Evolutionary conservation across 768 basidiomycete species (phyloP).

Genomic region (Mycena sanguinolenta): DNA sequence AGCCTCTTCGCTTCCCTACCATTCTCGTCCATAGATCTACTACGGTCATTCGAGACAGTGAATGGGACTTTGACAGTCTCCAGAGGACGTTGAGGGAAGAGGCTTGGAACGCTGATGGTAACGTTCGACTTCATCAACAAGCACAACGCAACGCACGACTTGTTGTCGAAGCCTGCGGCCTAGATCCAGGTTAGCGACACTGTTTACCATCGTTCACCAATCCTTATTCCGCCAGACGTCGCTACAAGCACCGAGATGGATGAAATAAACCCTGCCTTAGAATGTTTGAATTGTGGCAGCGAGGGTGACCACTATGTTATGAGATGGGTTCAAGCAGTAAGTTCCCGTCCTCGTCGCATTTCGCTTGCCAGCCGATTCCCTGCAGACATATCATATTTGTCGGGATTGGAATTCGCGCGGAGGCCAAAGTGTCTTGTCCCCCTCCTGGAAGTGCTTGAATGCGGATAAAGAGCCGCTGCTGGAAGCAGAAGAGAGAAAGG

Average conservation of each 20-base stretch:
- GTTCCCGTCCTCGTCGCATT: background rate
- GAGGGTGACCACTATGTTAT: constrained; percentile 4
- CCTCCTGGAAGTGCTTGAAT: constrained; percentile 23
- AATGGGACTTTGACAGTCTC: background rate
- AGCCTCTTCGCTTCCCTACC: constrained; percentile 14
- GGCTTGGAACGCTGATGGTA: constrained; percentile 10
- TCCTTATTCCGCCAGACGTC: constrained; percentile 1
- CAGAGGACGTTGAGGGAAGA: background rate
- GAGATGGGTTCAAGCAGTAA: constrained; percentile 22
- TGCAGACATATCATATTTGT: constrained; percentile 14
- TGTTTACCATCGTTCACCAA: background rate
- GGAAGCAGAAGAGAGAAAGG: constrained; percentile 6
- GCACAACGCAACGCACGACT: constrained; percentile 3
- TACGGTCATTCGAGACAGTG: background rate
- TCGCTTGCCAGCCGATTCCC: background rate
- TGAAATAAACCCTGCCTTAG: constrained; percentile 23
- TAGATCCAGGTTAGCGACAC: constrained; percentile 17
- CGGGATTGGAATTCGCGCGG: no score
- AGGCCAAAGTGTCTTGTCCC: background rate
- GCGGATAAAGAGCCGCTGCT: constrained; percentile 17
- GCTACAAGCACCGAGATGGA: constrained; percentile 24
- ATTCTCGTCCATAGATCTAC: constrained; percentile 15
- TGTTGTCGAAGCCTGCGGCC: constrained; percentile 18
- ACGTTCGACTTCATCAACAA: background rate
- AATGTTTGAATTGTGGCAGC: constrained; percentile 21